Percentiles rank a stretch among this genome's conserved stretches.
phyloP scores from a whole-genome alignment of 1,139 yeast species.

The Scheffersomyces segobiensis region DNA sequence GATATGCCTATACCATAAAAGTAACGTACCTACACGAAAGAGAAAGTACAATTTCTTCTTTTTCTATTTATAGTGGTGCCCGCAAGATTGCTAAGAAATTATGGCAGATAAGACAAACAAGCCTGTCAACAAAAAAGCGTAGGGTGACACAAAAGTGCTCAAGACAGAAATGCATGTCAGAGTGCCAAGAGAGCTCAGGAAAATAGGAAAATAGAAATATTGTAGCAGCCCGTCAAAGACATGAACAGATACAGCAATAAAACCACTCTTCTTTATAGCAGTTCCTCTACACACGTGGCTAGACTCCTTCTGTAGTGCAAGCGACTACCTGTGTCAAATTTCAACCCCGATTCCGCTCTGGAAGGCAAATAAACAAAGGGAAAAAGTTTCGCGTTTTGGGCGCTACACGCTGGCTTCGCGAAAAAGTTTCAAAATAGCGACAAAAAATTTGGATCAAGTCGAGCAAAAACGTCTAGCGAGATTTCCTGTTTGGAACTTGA shows the following conservation, averaged over 20 bases:
- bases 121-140: neutral
- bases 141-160: neutral
- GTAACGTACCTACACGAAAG: neutral
- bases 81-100: neutral
- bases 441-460: neutral
- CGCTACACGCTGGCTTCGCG: neutral
- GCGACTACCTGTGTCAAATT: neutral
- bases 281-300: neutral
- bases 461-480: neutral
- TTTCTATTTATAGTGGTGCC: neutral
- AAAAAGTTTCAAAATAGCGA: neutral
- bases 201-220: neutral
- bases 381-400: neutral
- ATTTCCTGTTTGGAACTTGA: neutral
- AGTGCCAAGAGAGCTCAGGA: too few relatives aligned
- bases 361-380: neutral
- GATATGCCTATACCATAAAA: neutral
- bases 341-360: neutral
- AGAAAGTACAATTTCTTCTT: neutral
- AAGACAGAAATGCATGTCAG: neutral
- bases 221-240: neutral
- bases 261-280: neutral
- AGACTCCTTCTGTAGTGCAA: neutral
- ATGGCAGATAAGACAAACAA: neutral
- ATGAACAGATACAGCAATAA: too few relatives aligned